Percentiles rank a stretch among this genome's conserved stretches.
Evolutionary conservation across 164 flowering plant species (phyloP).

Genomic region (Euptelea pleiosperma): DNA sequence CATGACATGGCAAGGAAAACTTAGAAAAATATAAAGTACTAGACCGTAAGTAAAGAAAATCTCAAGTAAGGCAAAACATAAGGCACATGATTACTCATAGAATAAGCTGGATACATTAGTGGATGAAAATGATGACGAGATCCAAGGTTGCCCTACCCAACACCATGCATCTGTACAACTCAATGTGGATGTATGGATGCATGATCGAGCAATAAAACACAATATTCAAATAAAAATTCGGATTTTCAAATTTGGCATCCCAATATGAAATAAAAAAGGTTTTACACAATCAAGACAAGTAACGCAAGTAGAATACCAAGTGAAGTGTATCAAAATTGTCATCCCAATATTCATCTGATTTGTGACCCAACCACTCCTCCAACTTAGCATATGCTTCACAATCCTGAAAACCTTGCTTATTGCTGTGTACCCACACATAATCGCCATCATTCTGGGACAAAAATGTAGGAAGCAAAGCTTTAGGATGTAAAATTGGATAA

Average conservation of each 20-base stretch:
- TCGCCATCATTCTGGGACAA: slow-evolving; percentile 34
- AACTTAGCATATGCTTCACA: slow-evolving; percentile 55
- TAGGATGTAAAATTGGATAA: background rate
- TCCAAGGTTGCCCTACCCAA: no score
- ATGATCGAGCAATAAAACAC: no score
- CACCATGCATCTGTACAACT: no score
- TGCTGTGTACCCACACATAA: slow-evolving; percentile 45
- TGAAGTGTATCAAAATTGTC: slow-evolving; percentile 35
- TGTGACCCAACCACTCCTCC: slow-evolving; percentile 53
- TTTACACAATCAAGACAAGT: no score
- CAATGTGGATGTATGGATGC: no score
- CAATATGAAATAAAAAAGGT: background rate
- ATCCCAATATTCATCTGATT: slow-evolving; percentile 48
- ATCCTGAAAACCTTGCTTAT: slow-evolving; percentile 60
- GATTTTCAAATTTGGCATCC: background rate
- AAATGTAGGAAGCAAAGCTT: background rate
- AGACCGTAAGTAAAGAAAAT: no score
- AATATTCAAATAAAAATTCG: background rate
- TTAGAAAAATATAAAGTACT: no score
- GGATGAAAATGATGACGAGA: no score
- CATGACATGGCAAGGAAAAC: no score
- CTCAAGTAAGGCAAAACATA: no score
- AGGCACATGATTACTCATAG: no score
- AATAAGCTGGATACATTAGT: no score
- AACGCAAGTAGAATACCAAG: slow-evolving; percentile 38